phyloP scores from a whole-genome alignment of 345 rosid species.

The Psidium guajava region DNA sequence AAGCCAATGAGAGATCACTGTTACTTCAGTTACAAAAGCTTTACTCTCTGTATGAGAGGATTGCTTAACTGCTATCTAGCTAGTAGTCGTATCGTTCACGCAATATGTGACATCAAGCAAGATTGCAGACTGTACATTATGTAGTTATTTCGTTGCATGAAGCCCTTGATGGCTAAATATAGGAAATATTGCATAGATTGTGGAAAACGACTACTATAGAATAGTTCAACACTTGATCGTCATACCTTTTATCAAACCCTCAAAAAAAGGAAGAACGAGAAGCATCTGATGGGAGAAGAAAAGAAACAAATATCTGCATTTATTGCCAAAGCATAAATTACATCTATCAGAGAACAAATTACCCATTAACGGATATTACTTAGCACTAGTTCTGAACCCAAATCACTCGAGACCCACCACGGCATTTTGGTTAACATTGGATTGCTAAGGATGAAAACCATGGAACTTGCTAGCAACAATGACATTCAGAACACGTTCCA shows the following conservation, averaged over 20 bases:
- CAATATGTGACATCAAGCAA: background rate
- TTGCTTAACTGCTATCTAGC: background rate
- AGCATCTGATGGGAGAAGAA: background rate
- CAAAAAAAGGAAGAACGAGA: background rate
- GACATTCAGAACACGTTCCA: background rate
- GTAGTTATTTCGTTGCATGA: background rate
- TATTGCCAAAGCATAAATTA: background rate
- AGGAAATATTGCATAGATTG: background rate
- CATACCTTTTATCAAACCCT: background rate
- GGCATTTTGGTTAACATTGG: background rate
- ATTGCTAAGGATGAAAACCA: background rate
- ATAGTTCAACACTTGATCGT: background rate
- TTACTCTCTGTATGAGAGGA: background rate
- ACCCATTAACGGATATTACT: background rate
- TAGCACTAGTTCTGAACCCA: background rate
- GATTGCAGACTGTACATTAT: background rate
- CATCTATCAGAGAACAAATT: background rate
- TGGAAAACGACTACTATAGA: background rate
- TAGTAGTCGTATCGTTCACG: background rate
- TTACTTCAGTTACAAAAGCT: background rate
- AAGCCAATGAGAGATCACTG: background rate
- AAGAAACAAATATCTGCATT: background rate
- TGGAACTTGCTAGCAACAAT: background rate
- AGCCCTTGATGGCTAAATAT: background rate
- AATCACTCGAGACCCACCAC: background rate